Base-by-base conservation (phyloP, 441 rosid genomes). In the Adansonia gregorii region DNA sequence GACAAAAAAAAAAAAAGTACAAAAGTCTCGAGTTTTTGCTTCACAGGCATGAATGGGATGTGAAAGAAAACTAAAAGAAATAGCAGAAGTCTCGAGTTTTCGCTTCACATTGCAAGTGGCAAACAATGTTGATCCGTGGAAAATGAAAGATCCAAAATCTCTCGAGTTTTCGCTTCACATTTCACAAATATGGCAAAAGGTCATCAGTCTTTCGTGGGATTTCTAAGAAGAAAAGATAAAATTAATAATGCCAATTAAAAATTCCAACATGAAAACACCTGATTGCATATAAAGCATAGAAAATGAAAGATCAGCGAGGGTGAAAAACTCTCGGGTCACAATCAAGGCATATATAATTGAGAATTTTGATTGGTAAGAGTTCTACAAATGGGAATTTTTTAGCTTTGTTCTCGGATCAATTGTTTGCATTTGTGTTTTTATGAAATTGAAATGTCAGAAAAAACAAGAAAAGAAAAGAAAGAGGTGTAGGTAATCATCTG, bases 21-120 rank as follows among this genome's bases (percentile, higher is more conserved):
- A 10, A 2, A 17, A 35, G 19, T 6, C 19, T 2, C 76, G 41
- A 58, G 76, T 58, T 58, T 73, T 73, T 41, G 8, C 76, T 58
- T 73, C 67, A 58, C 55, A 8, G 54, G 17, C n/a, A 72, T 5
- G 76, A 72, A 58, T 41, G 66, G 19, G 67, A 14, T 14, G 54
- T 71, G 59, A 54, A 20, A 3, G 11, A 45, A 45, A 60, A 41
- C 12, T 8, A 52, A 27, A 19, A 22, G 11, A 11, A 7, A 3
- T 9, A 9, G 2, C 3, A 8, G 12, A 52, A 14, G n/a, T n/a
- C 0, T 73, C 20, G 3, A 59, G 43, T 73, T 43, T 73, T 58
- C 43, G 52, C 67, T 73, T 59, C 67, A 60, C 68, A 74, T 31
- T 52, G 74, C 63, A 71, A 52, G 48, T 54, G 11, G 46, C 3